phyloP scores from a whole-genome alignment of 164 flowering plant genomes.

The Houttuynia cordata region DNA sequence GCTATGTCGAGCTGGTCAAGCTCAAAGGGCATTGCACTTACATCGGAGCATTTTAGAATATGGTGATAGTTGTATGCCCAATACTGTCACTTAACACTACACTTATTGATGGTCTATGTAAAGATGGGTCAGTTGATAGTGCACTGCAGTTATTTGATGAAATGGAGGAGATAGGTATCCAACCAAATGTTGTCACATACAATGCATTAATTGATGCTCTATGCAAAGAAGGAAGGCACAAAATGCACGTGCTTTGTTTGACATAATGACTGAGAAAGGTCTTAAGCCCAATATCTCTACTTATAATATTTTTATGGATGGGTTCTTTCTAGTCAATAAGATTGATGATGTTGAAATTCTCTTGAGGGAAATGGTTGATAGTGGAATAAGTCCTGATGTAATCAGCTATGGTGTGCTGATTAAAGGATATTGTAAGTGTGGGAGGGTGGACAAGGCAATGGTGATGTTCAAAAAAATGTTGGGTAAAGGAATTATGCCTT shows the following conservation, averaged over 20 bases:
- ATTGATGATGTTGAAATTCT: constrained; percentile 52
- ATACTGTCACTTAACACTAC: constrained; percentile 72
- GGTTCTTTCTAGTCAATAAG: constrained; percentile 55
- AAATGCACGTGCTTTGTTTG: constrained; percentile 44
- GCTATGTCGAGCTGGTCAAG: constrained; percentile 66
- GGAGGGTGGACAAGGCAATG: constrained; percentile 45
- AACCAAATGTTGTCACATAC: too few relatives aligned
- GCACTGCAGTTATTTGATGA: too few relatives aligned
- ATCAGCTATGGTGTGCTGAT: constrained; percentile 66
- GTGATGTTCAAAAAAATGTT: constrained; percentile 69
- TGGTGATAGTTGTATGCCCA: too few relatives aligned
- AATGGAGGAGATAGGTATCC: too few relatives aligned
- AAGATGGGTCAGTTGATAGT: constrained; percentile 55
- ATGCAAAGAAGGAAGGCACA: constrained; percentile 37
- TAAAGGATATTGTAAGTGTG: constrained; percentile 56
- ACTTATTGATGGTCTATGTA: constrained; percentile 67
- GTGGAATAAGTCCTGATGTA: constrained; percentile 59
- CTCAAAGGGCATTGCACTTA: constrained; percentile 62
- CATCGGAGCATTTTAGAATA: constrained; percentile 58
- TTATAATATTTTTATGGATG: constrained; percentile 70
- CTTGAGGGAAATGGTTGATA: constrained; percentile 51
- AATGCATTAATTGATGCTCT: too few relatives aligned
- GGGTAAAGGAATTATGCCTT: constrained; percentile 58
- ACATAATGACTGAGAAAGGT: constrained; percentile 56
- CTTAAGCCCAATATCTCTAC: constrained; percentile 50